A percentile compares a stretch with the other conserved stretches of the same genome.
Conservation (phyloP, 192 early-diverging fungal species). For the Mortierella claussenii region DNA sequence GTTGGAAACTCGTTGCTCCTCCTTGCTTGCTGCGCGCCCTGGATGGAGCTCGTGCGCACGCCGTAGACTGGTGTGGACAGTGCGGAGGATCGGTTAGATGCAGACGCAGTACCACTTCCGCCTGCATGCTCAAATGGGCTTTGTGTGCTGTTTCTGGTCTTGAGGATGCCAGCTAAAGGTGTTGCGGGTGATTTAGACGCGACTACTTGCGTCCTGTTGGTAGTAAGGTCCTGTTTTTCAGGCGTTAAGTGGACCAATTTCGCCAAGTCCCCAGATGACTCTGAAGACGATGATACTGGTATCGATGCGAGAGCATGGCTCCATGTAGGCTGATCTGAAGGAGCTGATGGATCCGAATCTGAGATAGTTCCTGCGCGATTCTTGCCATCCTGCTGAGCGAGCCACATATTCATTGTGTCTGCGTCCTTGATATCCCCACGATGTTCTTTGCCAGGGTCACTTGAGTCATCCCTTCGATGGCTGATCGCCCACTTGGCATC, state of each 20-base stretch:
- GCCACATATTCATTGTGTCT: conserved; percentile 23
- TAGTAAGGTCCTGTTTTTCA: neutral
- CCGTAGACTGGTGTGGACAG: conserved; percentile 12
- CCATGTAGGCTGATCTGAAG: conserved; percentile 10
- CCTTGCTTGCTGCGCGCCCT: conserved; percentile 5
- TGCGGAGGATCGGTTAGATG: neutral
- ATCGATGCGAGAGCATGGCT: neutral
- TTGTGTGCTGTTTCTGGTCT: conserved; percentile 32
- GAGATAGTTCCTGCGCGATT: conserved; percentile 12
- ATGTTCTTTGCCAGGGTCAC: conserved; percentile 8
- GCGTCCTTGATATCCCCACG: conserved; percentile 15
- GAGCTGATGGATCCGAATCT: conserved; percentile 11
- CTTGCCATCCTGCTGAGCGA: neutral
- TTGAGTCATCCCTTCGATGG: neutral
- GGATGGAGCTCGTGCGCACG: conserved; percentile 36
- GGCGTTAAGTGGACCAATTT: neutral
- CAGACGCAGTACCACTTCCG: neutral
- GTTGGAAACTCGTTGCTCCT: conserved; percentile 3
- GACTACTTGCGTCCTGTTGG: neutral
- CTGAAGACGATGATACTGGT: neutral
- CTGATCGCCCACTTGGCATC: neutral
- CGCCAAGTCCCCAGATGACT: conserved; percentile 1
- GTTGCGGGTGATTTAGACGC: neutral
- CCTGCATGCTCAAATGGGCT: conserved; percentile 24
- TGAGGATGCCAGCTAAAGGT: conserved; percentile 34